A percentile compares a stretch with the other conserved stretches of the same genome.
These are phyloP conservation scores for Oleoguttula mirabilis DNA, from an alignment of 495 filamentous ascomycete species.

Conservation along the genomic window DNA sequence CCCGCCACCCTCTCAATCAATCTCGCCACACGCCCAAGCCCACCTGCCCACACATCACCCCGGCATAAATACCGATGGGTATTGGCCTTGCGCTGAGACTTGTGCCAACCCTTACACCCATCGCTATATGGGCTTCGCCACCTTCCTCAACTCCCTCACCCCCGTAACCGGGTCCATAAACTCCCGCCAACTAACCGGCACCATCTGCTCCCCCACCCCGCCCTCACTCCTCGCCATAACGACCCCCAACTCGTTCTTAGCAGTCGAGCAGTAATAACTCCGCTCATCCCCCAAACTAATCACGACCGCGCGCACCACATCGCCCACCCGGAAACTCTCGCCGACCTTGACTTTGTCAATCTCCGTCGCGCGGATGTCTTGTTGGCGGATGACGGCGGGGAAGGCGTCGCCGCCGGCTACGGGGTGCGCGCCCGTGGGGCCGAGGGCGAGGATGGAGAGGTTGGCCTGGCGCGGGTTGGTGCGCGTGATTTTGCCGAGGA, in stretches of 20 bases:
- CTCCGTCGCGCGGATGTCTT: constrained; percentile 90
- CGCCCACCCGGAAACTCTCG: constrained; percentile 84
- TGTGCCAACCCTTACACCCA: no score
- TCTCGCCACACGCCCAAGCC: no score
- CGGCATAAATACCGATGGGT: no score
- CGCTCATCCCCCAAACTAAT: constrained; percentile 79
- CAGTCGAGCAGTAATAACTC: constrained; percentile 85
- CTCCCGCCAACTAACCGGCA: constrained; percentile 88
- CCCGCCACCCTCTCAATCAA: no score
- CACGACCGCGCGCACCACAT: constrained; percentile 82
- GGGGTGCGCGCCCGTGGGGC: constrained; percentile 39
- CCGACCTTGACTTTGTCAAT: constrained; percentile 85
- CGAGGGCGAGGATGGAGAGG: constrained; percentile 52
- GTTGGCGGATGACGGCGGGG: constrained; percentile 46
- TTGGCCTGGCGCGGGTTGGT: constrained; percentile 72
- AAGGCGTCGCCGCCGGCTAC: constrained; percentile 26
- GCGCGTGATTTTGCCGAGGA: constrained; percentile 74
- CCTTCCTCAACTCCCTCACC: constrained; percentile 68
- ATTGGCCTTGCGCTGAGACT: no score
- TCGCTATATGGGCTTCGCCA: constrained; percentile 86
- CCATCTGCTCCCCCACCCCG: constrained; percentile 67
- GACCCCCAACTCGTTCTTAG: constrained; percentile 81
- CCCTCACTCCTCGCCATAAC: constrained; percentile 88
- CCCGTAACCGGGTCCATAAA: constrained; percentile 78
- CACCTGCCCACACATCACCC: no score